phyloP scores from a whole-genome alignment of 495 filamentous ascomycete species.

The Penicillium alfredii region DNA sequence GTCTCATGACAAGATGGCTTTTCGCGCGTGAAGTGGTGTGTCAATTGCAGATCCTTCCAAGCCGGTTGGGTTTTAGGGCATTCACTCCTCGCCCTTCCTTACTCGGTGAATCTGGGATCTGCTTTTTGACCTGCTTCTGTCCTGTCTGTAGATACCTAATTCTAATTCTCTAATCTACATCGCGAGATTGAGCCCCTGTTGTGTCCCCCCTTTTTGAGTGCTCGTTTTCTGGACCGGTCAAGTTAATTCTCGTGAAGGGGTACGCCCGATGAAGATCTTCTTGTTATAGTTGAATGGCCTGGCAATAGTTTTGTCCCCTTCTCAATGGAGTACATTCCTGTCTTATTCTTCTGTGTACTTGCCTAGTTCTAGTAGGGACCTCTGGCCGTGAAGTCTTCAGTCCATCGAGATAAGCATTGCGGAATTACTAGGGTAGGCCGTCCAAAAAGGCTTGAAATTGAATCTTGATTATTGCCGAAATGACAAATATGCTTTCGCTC shows the following conservation, averaged over 20 bases:
- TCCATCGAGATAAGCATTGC: neutral
- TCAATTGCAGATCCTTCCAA: conserved; percentile 8
- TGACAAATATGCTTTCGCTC: too few relatives aligned
- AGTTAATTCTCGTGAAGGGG: too few relatives aligned
- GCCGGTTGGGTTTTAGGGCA: too few relatives aligned
- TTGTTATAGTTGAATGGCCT: conserved; percentile 15
- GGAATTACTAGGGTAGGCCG: too few relatives aligned
- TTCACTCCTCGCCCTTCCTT: too few relatives aligned
- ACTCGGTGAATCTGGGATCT: neutral
- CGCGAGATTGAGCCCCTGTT: conserved; percentile 6
- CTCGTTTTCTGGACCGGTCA: too few relatives aligned
- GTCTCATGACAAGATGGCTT: conserved; percentile 21
- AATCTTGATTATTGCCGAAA: too few relatives aligned
- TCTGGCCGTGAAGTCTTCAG: too few relatives aligned
- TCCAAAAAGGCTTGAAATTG: too few relatives aligned
- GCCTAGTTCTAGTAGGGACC: too few relatives aligned
- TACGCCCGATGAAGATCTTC: conserved; percentile 5
- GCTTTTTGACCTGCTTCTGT: conserved; percentile 11
- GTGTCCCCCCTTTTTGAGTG: conserved; percentile 4
- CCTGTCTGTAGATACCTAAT: conserved; percentile 38
- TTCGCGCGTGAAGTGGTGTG: conserved; percentile 7
- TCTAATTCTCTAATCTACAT: conserved; percentile 22
- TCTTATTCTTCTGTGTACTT: too few relatives aligned
- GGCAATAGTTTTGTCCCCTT: conserved; percentile 18
- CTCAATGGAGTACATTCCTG: conserved; percentile 39